These are phyloP conservation scores for Amaranthus cruentus DNA, from an alignment of 148 eudicot genomes.

Conservation along the genomic window DNA sequence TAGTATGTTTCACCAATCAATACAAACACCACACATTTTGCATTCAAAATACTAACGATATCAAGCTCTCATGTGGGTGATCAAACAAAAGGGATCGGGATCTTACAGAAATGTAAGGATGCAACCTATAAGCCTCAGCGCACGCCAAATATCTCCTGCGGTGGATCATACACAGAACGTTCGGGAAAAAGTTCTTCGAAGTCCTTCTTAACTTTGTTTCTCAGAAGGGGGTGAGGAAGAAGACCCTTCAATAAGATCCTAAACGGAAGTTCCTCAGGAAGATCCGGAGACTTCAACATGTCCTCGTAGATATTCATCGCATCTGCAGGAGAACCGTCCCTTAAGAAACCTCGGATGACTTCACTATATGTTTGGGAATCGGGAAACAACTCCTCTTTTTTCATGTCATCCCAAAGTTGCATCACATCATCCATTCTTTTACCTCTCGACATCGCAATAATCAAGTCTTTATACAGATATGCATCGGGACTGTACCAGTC, in stretches of 20 bases:
- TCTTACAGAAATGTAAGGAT: background rate
- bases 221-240: constrained; percentile 87
- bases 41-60: background rate
- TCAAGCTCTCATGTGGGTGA: background rate
- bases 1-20: background rate
- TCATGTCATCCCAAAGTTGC: constrained; percentile 82
- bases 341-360: constrained; percentile 82
- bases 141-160: constrained; percentile 88
- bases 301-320: constrained; percentile 98
- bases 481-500: constrained; percentile 84
- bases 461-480: constrained; percentile 81
- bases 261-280: constrained; percentile 87
- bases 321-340: constrained; percentile 83
- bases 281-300: constrained; percentile 89
- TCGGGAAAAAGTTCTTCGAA: constrained; percentile 94
- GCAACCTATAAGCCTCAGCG: constrained; percentile 49
- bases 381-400: constrained; percentile 65
- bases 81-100: background rate
- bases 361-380: constrained; percentile 87
- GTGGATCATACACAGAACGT: constrained; percentile 81
- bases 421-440: constrained; percentile 78
- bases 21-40: background rate
- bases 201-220: constrained; percentile 88
- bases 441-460: constrained; percentile 64
- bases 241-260: constrained; percentile 88